These are phyloP conservation scores for Plasmodium gaboni DNA, from an alignment of 169 alveolate species.

Conservation along the genomic window DNA sequence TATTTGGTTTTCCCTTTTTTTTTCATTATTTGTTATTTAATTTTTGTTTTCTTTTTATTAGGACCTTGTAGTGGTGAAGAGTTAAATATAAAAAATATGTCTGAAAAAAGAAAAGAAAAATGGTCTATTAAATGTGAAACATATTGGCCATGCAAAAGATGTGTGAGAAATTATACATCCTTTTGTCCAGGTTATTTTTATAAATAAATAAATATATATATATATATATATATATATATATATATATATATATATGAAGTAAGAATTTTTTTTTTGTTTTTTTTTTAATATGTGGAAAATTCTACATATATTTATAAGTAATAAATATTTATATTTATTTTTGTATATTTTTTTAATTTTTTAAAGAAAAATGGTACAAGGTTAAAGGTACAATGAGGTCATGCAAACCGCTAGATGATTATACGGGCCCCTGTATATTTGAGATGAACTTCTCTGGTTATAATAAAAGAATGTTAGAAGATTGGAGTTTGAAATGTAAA, in stretches of 20 bases:
- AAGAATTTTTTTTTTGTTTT: not conserved
- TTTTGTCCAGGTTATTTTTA: conserved; percentile 82
- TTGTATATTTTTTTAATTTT: not conserved
- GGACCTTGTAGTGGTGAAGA: conserved; percentile 87
- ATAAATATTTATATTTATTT: not conserved
- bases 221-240: not conserved
- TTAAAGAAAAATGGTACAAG: conserved; percentile 57
- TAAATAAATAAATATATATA: no score
- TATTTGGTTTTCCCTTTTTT: not conserved
- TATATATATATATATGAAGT: conserved; percentile 8
- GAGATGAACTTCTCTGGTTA: conserved; percentile 59
- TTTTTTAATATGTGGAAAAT: conserved; percentile 45
- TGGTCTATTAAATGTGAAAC: conserved; percentile 83
- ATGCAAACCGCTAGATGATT: conserved; percentile 38
- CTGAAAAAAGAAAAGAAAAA: conserved; percentile 76
- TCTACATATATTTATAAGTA: conserved; percentile 53
- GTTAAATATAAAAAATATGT: conserved; percentile 78
- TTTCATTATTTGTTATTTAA: not conserved
- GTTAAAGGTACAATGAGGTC: conserved; percentile 53
- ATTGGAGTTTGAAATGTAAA: conserved; percentile 73
- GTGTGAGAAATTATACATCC: conserved; percentile 80
- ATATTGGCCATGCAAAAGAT: conserved; percentile 85
- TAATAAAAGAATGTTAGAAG: conserved; percentile 56
- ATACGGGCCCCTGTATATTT: conserved; percentile 69
- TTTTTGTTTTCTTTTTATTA: conserved; percentile 11